Conservation (phyloP, 805 yeast genomes). For the Sugiyamaella valdiviana region DNA sequence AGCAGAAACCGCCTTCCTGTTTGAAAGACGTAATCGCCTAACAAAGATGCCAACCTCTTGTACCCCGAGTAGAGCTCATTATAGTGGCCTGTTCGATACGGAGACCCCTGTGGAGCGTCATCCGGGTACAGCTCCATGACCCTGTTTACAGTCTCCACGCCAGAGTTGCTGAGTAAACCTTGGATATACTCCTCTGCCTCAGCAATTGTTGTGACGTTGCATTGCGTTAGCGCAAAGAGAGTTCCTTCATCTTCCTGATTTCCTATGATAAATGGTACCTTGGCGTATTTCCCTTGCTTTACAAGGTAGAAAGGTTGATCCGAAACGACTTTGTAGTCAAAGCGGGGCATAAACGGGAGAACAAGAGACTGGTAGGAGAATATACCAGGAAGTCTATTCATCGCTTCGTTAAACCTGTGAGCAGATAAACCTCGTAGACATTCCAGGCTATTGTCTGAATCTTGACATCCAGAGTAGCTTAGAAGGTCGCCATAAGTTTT, state of each 20-base stretch:
- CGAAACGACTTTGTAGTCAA: conserved; percentile 11
- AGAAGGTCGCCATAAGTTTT: conserved; percentile 8
- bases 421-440: conserved; percentile 13
- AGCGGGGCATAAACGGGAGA: conserved; percentile 13
- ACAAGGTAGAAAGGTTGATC: neutral
- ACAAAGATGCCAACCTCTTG: conserved; percentile 14
- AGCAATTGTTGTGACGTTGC: conserved; percentile 6
- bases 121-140: conserved; percentile 12
- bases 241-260: conserved; percentile 17
- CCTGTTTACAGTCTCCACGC: neutral
- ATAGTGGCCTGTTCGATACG: conserved; percentile 9
- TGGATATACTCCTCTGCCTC: conserved; percentile 3
- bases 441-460: conserved; percentile 2
- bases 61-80: conserved; percentile 8
- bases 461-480: conserved; percentile 7
- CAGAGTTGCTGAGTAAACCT: neutral
- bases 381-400: conserved; percentile 6
- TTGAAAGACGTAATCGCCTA: conserved; percentile 11
- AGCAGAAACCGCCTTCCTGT: conserved; percentile 11
- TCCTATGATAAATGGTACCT: conserved; percentile 14
- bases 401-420: conserved; percentile 6
- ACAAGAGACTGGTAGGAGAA: conserved; percentile 8
- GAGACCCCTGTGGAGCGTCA: conserved; percentile 12
- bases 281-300: conserved; percentile 7
- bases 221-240: conserved; percentile 4